phyloP scores from a whole-genome alignment of 2,329 filamentous ascomycete species.

The Xylariaceae sp. region DNA sequence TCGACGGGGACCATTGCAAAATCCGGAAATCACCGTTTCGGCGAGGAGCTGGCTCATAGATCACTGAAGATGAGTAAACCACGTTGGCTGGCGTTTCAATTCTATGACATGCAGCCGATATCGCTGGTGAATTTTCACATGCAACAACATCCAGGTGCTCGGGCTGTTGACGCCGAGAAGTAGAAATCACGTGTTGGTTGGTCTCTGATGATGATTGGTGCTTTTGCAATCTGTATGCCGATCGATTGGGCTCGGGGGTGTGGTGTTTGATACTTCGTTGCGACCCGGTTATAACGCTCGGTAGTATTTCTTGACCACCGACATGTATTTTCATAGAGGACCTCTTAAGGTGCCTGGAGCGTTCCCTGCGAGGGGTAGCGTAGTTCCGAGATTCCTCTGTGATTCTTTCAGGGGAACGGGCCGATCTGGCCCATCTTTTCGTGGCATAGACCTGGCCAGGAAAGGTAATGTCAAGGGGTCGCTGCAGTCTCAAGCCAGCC shows the following conservation, averaged over 20 bases:
- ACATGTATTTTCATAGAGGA: constrained; percentile 31
- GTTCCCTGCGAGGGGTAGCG: neutral
- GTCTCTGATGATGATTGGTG: neutral
- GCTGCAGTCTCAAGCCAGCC: constrained; percentile 33
- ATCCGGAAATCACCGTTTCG: constrained; percentile 21
- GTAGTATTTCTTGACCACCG: constrained; percentile 33
- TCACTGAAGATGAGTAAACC: constrained; percentile 24
- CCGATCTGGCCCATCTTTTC: constrained; percentile 24
- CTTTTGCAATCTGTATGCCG: neutral
- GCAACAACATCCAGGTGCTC: neutral
- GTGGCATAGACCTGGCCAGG: constrained; percentile 21
- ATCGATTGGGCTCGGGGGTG: constrained; percentile 9
- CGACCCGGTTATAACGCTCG: constrained; percentile 20
- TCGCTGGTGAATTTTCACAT: neutral
- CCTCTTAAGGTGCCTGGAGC: neutral
- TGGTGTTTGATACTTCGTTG: constrained; percentile 18
- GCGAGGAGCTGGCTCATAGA: constrained; percentile 26
- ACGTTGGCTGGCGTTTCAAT: constrained; percentile 23
- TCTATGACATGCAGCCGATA: neutral
- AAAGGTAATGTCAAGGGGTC: constrained; percentile 32
- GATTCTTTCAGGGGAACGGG: constrained; percentile 8
- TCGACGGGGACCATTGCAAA: constrained; percentile 26
- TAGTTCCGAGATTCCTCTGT: constrained; percentile 10
- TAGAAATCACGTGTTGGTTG: neutral
- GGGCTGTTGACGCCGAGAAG: neutral